A percentile compares a stretch with the other conserved stretches of the same genome.
phyloP scores from a whole-genome alignment of 306 rosid species.

The Comarum palustre region DNA sequence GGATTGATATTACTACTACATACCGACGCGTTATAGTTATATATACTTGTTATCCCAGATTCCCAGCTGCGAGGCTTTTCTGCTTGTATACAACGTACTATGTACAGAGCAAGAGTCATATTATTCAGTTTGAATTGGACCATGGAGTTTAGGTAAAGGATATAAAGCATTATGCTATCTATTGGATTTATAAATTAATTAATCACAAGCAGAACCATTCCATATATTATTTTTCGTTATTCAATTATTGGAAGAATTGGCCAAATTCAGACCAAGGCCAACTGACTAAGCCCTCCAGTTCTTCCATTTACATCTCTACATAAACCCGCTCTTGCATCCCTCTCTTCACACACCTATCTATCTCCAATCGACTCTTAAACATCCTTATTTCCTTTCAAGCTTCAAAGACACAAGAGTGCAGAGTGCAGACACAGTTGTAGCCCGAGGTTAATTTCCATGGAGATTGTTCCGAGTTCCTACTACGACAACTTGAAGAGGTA shows the following conservation, averaged over 20 bases:
- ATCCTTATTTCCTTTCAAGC: not conserved
- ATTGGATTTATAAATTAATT: not conserved
- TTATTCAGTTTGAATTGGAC: not conserved
- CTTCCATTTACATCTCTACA: not conserved
- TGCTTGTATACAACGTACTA: not conserved
- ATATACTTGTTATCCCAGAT: not conserved
- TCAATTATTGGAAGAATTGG: not conserved
- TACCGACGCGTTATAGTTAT: not conserved
- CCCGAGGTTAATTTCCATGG: conserved; percentile 14
- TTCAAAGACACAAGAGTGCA: not conserved
- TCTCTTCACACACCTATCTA: not conserved
- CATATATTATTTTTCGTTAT: not conserved
- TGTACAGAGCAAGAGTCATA: not conserved
- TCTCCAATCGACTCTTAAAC: not conserved
- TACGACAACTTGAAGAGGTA: conserved; percentile 34
- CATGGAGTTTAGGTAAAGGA: not conserved
- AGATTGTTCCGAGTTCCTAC: conserved; percentile 18
- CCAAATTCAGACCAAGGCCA: no score
- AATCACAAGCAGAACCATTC: not conserved
- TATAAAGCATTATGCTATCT: not conserved
- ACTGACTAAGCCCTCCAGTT: not conserved
- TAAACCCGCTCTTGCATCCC: not conserved
- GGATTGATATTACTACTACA: no score
- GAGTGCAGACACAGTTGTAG: not conserved
- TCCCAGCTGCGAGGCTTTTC: not conserved